Conservation (phyloP, 768 basidiomycete genomes). For the Phlebiopsis flavidoalba region DNA sequence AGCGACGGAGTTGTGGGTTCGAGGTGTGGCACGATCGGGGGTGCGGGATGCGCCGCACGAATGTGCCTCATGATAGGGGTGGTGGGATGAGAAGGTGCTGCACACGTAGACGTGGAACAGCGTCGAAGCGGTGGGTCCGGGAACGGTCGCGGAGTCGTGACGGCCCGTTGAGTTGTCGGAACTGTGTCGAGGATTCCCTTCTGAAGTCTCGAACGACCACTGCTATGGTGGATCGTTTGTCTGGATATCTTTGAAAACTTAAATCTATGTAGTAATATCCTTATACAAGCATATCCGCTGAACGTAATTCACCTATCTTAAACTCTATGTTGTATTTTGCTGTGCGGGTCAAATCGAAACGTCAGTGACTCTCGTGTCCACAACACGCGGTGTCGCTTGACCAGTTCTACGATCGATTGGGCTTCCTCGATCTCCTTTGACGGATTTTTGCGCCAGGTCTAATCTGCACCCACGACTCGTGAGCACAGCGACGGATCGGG, state of each 20-base stretch:
- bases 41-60: constrained; percentile 33
- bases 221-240: background rate
- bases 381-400: constrained; percentile 61
- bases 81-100: constrained; percentile 39
- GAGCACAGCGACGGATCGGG: constrained; percentile 30
- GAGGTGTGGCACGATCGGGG: constrained; percentile 22
- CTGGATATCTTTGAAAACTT: background rate
- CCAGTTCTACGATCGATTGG: constrained; percentile 74
- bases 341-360: background rate
- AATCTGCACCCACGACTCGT: constrained; percentile 67
- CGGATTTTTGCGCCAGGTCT: constrained; percentile 27
- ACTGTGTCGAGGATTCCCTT: background rate
- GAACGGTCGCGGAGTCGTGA: constrained; percentile 5
- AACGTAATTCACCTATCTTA: background rate
- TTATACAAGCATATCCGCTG: background rate
- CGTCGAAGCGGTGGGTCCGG: constrained; percentile 30
- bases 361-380: constrained; percentile 48
- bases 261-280: background rate
- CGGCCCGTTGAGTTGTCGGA: background rate
- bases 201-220: background rate
- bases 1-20: constrained; percentile 20
- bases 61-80: constrained; percentile 40
- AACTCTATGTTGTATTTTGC: background rate
- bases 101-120: constrained; percentile 34
- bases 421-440: constrained; percentile 89